phyloP scores from a whole-genome alignment of 2,329 filamentous ascomycete genomes.

The Aspergillus costaricaensis region DNA sequence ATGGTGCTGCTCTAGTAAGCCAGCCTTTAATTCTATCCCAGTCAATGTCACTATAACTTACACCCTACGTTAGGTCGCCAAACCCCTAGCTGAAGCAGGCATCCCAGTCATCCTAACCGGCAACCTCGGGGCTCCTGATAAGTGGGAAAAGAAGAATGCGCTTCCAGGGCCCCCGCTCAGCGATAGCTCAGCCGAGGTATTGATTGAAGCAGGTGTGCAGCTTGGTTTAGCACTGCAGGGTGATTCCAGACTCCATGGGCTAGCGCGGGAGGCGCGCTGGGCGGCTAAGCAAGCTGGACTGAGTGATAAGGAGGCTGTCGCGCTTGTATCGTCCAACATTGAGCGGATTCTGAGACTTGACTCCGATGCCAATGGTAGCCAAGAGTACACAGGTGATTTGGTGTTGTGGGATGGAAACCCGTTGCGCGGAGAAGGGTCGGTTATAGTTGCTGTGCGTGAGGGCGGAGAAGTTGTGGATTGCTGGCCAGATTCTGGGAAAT shows the following conservation, averaged over 20 bases:
- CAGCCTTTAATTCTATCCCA: neutral
- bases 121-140: slow-evolving; percentile 34
- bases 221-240: slow-evolving; percentile 42
- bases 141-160: slow-evolving; percentile 41
- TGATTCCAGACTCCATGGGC: slow-evolving; percentile 6
- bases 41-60: neutral
- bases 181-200: slow-evolving; percentile 25
- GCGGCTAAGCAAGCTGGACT: slow-evolving; percentile 9
- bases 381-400: neutral
- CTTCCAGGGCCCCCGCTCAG: slow-evolving; percentile 48
- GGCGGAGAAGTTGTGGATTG: neutral
- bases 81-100: slow-evolving; percentile 47
- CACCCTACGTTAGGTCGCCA: slow-evolving; percentile 22
- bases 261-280: slow-evolving; percentile 12
- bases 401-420: slow-evolving; percentile 18
- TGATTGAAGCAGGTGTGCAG: slow-evolving; percentile 8
- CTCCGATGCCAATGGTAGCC: too few relatives aligned
- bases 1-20: neutral
- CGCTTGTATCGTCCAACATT: slow-evolving; percentile 11
- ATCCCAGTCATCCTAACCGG: slow-evolving; percentile 50
- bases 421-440: slow-evolving; percentile 9
- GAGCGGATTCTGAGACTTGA: neutral
- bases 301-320: slow-evolving; percentile 6
- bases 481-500: slow-evolving; percentile 4
- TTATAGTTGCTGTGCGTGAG: slow-evolving; percentile 9